Evolutionary conservation across 345 rosid species (phyloP).

Genomic region (Salix exigua): DNA sequence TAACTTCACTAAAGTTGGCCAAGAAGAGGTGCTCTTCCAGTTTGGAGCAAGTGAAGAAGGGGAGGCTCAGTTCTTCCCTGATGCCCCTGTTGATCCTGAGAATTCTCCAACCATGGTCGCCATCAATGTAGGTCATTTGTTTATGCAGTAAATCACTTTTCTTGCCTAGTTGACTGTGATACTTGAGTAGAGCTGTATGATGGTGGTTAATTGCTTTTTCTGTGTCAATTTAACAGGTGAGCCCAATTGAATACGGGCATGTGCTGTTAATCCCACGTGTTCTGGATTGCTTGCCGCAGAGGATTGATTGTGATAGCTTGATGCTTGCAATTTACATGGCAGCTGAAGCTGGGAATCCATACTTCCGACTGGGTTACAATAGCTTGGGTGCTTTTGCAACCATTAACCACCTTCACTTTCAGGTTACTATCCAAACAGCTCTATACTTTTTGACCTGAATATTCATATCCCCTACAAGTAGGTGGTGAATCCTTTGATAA

Average conservation of each 20-base stretch:
- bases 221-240: constrained; percentile 50
- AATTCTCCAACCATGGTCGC: constrained; percentile 88
- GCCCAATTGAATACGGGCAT: constrained; percentile 97
- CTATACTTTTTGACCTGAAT: not conserved
- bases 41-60: constrained; percentile 77
- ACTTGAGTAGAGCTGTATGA: not conserved
- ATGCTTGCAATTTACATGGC: constrained; percentile 87
- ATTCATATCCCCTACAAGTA: not conserved
- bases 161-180: not conserved
- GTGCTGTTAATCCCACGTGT: constrained; percentile 83
- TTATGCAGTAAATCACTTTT: not conserved
- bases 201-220: not conserved
- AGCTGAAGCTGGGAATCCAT: constrained; percentile 67
- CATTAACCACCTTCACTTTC: constrained; percentile 97
- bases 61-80: constrained; percentile 53
- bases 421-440: constrained; percentile 40
- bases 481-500: not conserved
- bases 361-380: constrained; percentile 90
- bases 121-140: constrained; percentile 57
- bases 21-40: constrained; percentile 94
- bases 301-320: constrained; percentile 80
- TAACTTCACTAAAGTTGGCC: constrained; percentile 91
- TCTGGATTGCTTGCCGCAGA: constrained; percentile 89
- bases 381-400: constrained; percentile 99
- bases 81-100: constrained; percentile 58